phyloP scores from a whole-genome alignment of 2,329 filamentous ascomycete genomes.

The Fonsecaea pugnacius region DNA sequence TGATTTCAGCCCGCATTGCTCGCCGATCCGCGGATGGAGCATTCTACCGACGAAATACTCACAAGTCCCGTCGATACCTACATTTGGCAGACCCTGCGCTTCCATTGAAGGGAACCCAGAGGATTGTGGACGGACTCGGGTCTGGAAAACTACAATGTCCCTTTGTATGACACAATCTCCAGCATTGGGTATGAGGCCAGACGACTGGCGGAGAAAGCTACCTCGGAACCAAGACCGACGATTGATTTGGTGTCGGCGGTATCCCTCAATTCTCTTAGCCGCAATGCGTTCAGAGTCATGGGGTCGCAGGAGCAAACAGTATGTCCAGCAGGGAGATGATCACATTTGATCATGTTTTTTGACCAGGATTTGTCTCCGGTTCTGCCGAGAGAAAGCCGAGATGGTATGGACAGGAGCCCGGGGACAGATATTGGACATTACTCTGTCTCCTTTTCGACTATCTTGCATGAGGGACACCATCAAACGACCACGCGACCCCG shows the following conservation, averaged over 20 bases:
- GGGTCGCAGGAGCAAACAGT: background rate
- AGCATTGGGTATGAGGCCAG: background rate
- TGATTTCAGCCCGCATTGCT: background rate
- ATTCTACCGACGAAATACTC: background rate
- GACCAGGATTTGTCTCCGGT: background rate
- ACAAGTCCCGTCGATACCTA: background rate
- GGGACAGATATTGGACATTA: conserved; percentile 7
- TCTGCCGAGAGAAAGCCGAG: conserved; percentile 16
- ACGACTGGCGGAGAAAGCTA: background rate
- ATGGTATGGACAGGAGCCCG: background rate
- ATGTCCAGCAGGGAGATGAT: background rate
- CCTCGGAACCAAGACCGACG: background rate
- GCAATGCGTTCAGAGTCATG: background rate
- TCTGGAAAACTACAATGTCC: background rate
- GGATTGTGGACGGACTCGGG: background rate
- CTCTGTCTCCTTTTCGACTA: conserved; percentile 6
- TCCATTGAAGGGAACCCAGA: background rate
- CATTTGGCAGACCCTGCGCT: background rate
- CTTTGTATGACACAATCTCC: background rate
- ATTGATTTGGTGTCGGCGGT: background rate
- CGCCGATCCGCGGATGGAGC: background rate
- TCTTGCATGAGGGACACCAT: conserved; percentile 14
- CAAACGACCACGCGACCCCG: conserved; percentile 6
- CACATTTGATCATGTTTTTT: background rate
- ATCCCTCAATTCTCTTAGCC: background rate